Base-by-base conservation (phyloP, 768 basidiomycete species). In the Termitomyces sp. region DNA sequence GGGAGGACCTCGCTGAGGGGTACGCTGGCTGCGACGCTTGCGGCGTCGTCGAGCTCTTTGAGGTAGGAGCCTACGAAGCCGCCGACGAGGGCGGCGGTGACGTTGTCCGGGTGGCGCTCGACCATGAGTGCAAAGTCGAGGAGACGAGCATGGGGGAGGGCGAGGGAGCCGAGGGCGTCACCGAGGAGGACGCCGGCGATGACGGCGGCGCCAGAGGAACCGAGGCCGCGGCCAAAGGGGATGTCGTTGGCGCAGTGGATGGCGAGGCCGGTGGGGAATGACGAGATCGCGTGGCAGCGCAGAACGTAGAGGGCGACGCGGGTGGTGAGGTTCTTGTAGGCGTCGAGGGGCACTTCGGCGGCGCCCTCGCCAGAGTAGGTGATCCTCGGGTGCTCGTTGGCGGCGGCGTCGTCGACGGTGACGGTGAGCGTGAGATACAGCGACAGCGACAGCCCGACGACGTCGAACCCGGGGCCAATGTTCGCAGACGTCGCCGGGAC, bases 61-160 rank as follows among this genome's bases (percentile, higher is more conserved):
- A 98, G 81, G 76, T 98, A 99, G 3, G 90, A 92, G 20, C 97
- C 97, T 26, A 98, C 92, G 72, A 99, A 98, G 0, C 97, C 97
- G 36, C 97, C 97, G 18, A 98, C 82, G 37, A 99, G 84, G 0
- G 95, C 96, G 2, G 97, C 97, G 0, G 97, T 97, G 67, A 99
- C 95, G 70, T 99, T 99, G 73, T 99, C 97, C 16, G 97, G 97
- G 69, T 99, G 97, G 18, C 97, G 83, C 74, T 99, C 97, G 67
- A 99, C 94, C 97, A 99, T 99, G 54, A 99, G 80, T 1, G 96
- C 95, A 67, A 92, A 96, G 74, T 99, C 97, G 59, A 98, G 84
- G 65, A 96, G 76, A 26, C 97, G 85, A 43, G 79, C 80, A 29
- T 70, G 76, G 14, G 89, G 71, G 12, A 98, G 84, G 24, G 79